phyloP scores from a whole-genome alignment of 2,329 filamentous ascomycete genomes.

The Aspergillus novoparasiticus region DNA sequence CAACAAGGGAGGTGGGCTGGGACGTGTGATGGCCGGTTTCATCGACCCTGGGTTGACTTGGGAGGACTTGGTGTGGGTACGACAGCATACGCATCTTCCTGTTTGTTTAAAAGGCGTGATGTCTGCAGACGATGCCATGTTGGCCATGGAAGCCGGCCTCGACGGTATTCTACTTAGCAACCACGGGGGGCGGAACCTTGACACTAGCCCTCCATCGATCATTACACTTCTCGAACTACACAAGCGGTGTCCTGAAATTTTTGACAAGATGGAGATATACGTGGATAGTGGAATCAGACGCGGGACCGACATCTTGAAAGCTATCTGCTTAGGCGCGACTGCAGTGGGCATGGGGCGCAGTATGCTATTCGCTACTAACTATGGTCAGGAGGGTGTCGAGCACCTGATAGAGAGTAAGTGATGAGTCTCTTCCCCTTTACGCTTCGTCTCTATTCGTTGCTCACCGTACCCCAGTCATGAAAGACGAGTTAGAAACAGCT shows the following conservation, averaged over 20 bases:
- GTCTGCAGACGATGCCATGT: constrained; percentile 57
- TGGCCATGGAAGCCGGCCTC: constrained; percentile 53
- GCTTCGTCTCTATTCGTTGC: neutral
- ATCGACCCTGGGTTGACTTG: constrained; percentile 57
- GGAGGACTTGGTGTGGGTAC: constrained; percentile 58
- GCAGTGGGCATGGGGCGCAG: constrained; percentile 58
- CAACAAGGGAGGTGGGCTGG: constrained; percentile 57
- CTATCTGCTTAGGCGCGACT: constrained; percentile 55
- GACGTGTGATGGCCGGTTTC: constrained; percentile 54
- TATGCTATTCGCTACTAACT: constrained; percentile 56
- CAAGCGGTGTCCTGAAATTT: constrained; percentile 52
- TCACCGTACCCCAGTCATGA: constrained; percentile 37
- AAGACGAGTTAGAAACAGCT: constrained; percentile 51
- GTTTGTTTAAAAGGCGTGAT: constrained; percentile 62
- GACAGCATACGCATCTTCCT: constrained; percentile 50
- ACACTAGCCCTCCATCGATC: constrained; percentile 54
- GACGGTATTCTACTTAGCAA: constrained; percentile 61
- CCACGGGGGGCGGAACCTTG: constrained; percentile 60
- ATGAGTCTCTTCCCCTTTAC: neutral
- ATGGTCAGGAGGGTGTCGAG: constrained; percentile 58
- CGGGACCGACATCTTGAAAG: constrained; percentile 59
- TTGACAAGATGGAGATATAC: constrained; percentile 54
- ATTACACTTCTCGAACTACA: constrained; percentile 58
- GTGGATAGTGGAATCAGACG: constrained; percentile 58
- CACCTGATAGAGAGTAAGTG: constrained; percentile 59